phyloP scores from a whole-genome alignment of 257 asterid genomes.

The Lycium ferocissimum region DNA sequence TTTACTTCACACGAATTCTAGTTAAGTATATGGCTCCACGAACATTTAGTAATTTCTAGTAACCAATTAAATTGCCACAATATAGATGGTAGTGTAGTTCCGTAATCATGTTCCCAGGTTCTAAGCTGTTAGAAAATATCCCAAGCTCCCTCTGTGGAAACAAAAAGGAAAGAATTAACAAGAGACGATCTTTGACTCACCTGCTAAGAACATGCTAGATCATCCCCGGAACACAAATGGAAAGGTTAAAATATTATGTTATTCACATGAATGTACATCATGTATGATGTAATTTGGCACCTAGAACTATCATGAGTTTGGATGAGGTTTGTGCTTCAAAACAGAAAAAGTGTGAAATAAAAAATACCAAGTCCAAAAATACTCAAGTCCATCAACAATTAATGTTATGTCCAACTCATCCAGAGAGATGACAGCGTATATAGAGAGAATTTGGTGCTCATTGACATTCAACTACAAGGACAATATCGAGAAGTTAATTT shows the following conservation, averaged over 20 bases:
- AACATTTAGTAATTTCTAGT: not conserved
- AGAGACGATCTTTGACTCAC: slow-evolving; percentile 33
- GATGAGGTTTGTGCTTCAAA: not conserved
- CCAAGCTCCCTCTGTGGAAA: slow-evolving; percentile 48
- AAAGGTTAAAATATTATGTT: no score
- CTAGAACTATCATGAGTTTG: not conserved
- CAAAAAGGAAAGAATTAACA: slow-evolving; percentile 34
- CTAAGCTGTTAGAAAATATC: slow-evolving; percentile 45
- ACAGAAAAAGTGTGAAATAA: not conserved
- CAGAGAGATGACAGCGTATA: not conserved
- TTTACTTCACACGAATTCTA: no score
- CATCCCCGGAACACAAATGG: not conserved
- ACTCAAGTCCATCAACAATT: not conserved
- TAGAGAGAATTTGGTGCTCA: no score
- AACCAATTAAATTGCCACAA: slow-evolving; percentile 33
- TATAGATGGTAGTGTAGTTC: slow-evolving; percentile 38
- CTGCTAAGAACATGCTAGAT: not conserved
- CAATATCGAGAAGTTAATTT: not conserved
- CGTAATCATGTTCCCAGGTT: slow-evolving; percentile 37
- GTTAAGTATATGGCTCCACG: no score
- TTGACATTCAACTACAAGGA: not conserved
- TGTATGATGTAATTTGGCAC: not conserved
- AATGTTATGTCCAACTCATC: not conserved
- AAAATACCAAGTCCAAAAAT: no score
- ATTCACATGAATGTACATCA: not conserved